phyloP scores from a whole-genome alignment of 176 grass and related monocot genomes.

The Lolium rigidum region DNA sequence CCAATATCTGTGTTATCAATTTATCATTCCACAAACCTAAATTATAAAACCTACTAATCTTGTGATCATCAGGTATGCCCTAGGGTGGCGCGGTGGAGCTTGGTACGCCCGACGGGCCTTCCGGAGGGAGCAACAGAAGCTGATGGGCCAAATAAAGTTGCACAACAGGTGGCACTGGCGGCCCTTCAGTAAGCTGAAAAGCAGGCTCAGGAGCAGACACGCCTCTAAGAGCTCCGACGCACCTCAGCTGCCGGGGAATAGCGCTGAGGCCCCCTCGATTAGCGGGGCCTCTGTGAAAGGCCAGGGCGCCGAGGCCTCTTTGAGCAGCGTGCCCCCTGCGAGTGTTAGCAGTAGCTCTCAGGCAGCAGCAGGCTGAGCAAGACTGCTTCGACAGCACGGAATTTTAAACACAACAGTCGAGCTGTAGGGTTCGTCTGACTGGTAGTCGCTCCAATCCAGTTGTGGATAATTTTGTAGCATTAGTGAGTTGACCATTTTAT shows the following conservation, averaged over 20 bases:
- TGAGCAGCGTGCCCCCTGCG: neutral
- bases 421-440: neutral
- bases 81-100: constrained; percentile 87
- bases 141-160: constrained; percentile 78
- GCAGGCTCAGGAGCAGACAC: constrained; percentile 39
- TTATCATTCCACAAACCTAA: neutral
- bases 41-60: neutral
- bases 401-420: neutral
- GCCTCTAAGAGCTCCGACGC: constrained; percentile 11
- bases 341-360: neutral
- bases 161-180: constrained; percentile 61
- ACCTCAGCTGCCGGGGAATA: neutral
- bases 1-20: neutral
- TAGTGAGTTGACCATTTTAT: neutral
- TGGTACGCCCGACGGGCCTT: constrained; percentile 69
- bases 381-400: neutral
- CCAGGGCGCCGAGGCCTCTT: neutral
- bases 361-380: neutral
- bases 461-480: constrained; percentile 41
- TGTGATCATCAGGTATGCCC: constrained; percentile 53
- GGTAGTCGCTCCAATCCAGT: neutral
- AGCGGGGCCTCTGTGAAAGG: neutral
- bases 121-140: constrained; percentile 77
- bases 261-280: neutral
- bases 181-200: constrained; percentile 49